Percentiles rank a stretch among this genome's conserved stretches.
Evolutionary conservation across 106 monocot species (phyloP).

Genomic region (Iris macrosiphon): DNA sequence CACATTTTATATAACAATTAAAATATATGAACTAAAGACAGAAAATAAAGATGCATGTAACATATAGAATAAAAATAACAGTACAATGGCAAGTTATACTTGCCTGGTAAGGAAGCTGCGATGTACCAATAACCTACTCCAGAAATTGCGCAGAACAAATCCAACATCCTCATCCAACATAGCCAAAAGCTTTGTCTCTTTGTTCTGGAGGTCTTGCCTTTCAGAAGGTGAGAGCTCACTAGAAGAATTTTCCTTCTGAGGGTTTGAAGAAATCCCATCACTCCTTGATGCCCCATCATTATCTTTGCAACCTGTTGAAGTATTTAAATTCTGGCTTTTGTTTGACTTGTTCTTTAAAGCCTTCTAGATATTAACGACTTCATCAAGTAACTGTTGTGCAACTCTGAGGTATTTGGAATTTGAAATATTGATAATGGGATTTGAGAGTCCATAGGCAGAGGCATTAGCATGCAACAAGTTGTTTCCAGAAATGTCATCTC

Average conservation of each 20-base stretch:
- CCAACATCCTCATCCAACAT: slow-evolving; percentile 98
- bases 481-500: slow-evolving; percentile 39
- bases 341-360: slow-evolving; percentile 60
- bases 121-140: too few relatives aligned
- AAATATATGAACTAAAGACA: too few relatives aligned
- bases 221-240: slow-evolving; percentile 54
- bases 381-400: slow-evolving; percentile 77
- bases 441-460: slow-evolving; percentile 30
- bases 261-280: slow-evolving; percentile 30
- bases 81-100: too few relatives aligned
- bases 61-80: too few relatives aligned
- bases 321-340: slow-evolving; percentile 32
- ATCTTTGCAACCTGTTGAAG: slow-evolving; percentile 26
- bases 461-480: slow-evolving; percentile 20
- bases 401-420: slow-evolving; percentile 86
- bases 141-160: too few relatives aligned
- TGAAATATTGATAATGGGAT: slow-evolving; percentile 30
- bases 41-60: too few relatives aligned
- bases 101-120: too few relatives aligned
- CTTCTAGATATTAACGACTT: slow-evolving; percentile 74
- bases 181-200: slow-evolving; percentile 76
- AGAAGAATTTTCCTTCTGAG: slow-evolving; percentile 33
- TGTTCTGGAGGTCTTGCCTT: slow-evolving; percentile 91
- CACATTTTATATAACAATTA: too few relatives aligned
- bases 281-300: slow-evolving; percentile 47